Evolutionary conservation across 768 basidiomycete species (phyloP).

Genomic region (Mycena galopus): DNA sequence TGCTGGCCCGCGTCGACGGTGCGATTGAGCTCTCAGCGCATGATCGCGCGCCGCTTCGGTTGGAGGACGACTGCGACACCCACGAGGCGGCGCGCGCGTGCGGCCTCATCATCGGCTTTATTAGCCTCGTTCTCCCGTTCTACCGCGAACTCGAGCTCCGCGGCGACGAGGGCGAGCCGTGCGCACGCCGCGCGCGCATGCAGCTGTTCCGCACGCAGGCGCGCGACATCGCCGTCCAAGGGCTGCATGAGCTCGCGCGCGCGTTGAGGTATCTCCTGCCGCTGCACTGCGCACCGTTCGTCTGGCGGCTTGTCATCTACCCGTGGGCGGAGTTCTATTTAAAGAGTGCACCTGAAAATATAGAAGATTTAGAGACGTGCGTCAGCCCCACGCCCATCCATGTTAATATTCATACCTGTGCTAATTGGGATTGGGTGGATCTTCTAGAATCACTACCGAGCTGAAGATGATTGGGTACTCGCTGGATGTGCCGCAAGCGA

Average conservation of each 20-base stretch:
- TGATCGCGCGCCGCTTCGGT: background rate
- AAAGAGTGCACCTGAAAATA: background rate
- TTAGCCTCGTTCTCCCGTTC: background rate
- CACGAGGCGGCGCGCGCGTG: background rate
- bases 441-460: background rate
- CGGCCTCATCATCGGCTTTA: background rate
- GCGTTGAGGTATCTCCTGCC: background rate
- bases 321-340: conserved; percentile 8
- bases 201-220: background rate
- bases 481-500: background rate
- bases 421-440: background rate
- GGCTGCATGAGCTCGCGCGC: background rate
- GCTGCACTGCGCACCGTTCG: background rate
- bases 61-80: too few relatives aligned
- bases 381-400: background rate
- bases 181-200: background rate
- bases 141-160: background rate
- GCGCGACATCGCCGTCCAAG: background rate
- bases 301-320: background rate
- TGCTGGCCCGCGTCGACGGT: background rate
- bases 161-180: too few relatives aligned
- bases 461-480: conserved; percentile 14
- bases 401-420: too few relatives aligned
- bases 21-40: background rate
- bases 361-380: background rate